Evolutionary conservation across 2,329 filamentous ascomycete genomes (phyloP).

Genomic region (Fusarium brevicatenulatum): DNA sequence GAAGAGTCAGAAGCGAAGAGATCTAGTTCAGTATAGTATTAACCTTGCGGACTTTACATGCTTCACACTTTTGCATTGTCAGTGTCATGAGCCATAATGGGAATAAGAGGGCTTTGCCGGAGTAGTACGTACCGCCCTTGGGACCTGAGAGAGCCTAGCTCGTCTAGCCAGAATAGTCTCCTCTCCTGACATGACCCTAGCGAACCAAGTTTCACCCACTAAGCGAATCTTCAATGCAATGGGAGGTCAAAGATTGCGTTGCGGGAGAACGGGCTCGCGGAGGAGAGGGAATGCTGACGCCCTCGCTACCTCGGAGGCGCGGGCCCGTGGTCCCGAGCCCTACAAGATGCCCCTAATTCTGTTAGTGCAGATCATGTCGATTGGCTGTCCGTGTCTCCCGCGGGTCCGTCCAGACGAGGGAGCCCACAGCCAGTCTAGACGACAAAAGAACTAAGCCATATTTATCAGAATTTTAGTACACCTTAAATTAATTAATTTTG

Average conservation of each 20-base stretch:
- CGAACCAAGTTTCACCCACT: not conserved
- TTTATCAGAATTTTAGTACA: rapidly evolving
- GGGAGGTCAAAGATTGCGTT: not conserved
- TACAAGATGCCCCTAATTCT: not conserved
- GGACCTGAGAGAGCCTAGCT: conserved; percentile 22
- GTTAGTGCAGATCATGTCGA: not conserved
- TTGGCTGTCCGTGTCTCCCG: conserved; percentile 8
- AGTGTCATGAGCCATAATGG: not conserved
- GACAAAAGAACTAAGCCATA: not conserved
- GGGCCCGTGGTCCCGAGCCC: conserved; percentile 10
- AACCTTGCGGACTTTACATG: conserved; percentile 33
- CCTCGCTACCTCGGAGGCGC: conserved; percentile 30
- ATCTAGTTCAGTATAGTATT: rapidly evolving
- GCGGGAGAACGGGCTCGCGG: conserved; percentile 8
- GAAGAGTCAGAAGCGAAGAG: not conserved
- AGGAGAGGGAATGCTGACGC: conserved; percentile 2
- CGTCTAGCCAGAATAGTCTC: conserved; percentile 29
- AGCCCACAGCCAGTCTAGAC: not conserved
- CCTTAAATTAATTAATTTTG: rapidly evolving
- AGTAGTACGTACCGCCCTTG: conserved; percentile 26
- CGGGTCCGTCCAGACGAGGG: not conserved
- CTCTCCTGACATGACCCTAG: conserved; percentile 18
- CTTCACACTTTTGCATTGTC: conserved; percentile 26
- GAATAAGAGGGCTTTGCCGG: not conserved
- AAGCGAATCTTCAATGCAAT: not conserved